Base-by-base conservation (phyloP, 257 asterid species). In the Nicotiana attenuata region DNA sequence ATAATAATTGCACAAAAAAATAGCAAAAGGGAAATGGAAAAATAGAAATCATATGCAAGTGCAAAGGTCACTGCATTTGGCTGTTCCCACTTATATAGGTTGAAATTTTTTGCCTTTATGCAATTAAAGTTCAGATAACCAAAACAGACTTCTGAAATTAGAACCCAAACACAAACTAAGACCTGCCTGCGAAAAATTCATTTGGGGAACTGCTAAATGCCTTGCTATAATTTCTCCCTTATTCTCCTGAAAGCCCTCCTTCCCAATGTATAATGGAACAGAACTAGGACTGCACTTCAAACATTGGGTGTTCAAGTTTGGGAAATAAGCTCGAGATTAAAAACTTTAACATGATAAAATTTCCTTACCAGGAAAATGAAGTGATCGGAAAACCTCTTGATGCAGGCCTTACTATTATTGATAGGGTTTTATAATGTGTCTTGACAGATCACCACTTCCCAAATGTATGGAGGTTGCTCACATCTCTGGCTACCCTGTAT, bases 361-460 rank as follows among this genome's bases (percentile, higher is more conserved):
- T 28, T 45, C 8, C 29, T 65, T 65, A 47, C 57, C 15, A 47
- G 28, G 82, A 65, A 80, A 65, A 65, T 65, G 41, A 64, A 45
- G 28, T 55, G 41, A 29, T 29, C 7, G 28, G 11, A 45, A 22
- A 80, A 80, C 83, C 26, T 80, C 45, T 20, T 80, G 33, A 63
- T 52, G 35, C 64, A 10, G 53, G 65, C 19, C 77, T 64, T 45
- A 33, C 31, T 78, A 52, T n/a, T n/a, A 24, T 26, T 67, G 45
- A 47, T 69, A 35, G 64, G 45, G 19, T 69, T 81, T 73, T 83
- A 28, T 65, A 52, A 55, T 59, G 68, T 82, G 81, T 82, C 75
- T 28, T 75, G 68, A 35, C 94, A 94, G 98, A 71, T 87, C 98
- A 19, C 98, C 98, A 82, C 88, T 91, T 84, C 92, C 89, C 47